Evolutionary conservation across 345 rosid genomes (phyloP).

Genomic region (Euphorbia pulcherrima): DNA sequence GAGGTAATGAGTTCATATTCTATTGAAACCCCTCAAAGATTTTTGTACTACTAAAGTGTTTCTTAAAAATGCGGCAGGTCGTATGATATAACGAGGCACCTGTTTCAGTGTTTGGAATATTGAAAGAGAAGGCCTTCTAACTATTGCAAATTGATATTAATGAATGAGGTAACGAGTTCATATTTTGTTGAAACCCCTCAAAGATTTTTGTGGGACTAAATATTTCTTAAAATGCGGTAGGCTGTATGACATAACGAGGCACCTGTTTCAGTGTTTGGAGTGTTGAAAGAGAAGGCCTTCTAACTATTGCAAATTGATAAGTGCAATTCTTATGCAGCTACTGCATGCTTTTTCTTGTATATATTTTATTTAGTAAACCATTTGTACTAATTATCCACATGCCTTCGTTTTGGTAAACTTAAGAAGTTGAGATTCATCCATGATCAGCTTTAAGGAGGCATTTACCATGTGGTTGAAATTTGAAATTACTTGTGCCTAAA

Average conservation of each 20-base stretch:
- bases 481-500: too few species aligned
- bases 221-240: conserved; percentile 33
- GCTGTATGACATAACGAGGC: conserved; percentile 93
- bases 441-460: too few species aligned
- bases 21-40: conserved; percentile 16
- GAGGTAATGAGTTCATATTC: conserved; percentile 50
- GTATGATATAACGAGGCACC: conserved; percentile 94
- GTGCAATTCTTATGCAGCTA: too few species aligned
- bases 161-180: conserved; percentile 57
- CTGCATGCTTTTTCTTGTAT: too few species aligned
- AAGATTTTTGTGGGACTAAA: conserved; percentile 4
- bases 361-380: too few species aligned
- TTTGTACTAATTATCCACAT: too few species aligned
- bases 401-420: too few species aligned
- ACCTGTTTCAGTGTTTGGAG: conserved; percentile 80
- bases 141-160: too few species aligned
- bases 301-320: too few species aligned
- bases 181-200: conserved; percentile 17
- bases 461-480: too few species aligned
- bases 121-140: too few species aligned
- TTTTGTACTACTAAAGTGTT: conserved; percentile 2
- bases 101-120: conserved; percentile 72
- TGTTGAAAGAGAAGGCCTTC: conserved; percentile 62
- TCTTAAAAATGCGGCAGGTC: conserved; percentile 48
- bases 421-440: too few species aligned